phyloP scores from a whole-genome alignment of 352 stramenopile genomes.

The Pythium monospermum region DNA sequence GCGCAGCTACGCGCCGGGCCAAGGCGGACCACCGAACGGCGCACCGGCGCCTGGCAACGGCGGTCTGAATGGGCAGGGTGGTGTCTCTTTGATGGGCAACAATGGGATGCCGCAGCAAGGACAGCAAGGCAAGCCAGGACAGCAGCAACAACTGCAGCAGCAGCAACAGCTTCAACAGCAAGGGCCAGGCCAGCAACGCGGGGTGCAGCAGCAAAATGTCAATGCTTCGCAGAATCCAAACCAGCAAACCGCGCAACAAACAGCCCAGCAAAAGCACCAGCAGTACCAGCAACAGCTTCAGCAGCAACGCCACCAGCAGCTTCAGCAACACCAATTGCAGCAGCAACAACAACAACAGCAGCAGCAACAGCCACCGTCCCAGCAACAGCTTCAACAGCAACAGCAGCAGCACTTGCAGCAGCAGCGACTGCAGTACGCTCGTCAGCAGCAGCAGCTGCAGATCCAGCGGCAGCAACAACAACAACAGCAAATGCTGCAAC shows the following conservation, averaged over 20 bases:
- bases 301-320: conserved; percentile 18
- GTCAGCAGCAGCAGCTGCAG: conserved; percentile 28
- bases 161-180: conserved; percentile 23
- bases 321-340: conserved; percentile 1
- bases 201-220: too few relatives aligned
- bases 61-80: conserved; percentile 1
- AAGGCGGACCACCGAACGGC: conserved; percentile 8
- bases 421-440: conserved; percentile 33
- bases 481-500: conserved; percentile 39
- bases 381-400: conserved; percentile 2
- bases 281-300: conserved; percentile 22
- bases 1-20: conserved; percentile 35
- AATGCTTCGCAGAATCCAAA: conserved; percentile 27
- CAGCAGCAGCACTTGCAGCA: not conserved
- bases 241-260: conserved; percentile 48
- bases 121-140: conserved; percentile 6
- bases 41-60: conserved; percentile 1
- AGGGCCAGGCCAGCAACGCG: conserved; percentile 18
- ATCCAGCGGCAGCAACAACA: conserved; percentile 37
- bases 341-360: not conserved
- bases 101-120: conserved; percentile 9
- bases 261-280: conserved; percentile 50
- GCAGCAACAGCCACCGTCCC: conserved; percentile 9
- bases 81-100: conserved; percentile 6
- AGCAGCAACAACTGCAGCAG: conserved; percentile 19